Percentiles rank a stretch among this genome's conserved stretches.
Evolutionary conservation across 331 rosid species (phyloP).

Genomic region (Rosa hybrid): DNA sequence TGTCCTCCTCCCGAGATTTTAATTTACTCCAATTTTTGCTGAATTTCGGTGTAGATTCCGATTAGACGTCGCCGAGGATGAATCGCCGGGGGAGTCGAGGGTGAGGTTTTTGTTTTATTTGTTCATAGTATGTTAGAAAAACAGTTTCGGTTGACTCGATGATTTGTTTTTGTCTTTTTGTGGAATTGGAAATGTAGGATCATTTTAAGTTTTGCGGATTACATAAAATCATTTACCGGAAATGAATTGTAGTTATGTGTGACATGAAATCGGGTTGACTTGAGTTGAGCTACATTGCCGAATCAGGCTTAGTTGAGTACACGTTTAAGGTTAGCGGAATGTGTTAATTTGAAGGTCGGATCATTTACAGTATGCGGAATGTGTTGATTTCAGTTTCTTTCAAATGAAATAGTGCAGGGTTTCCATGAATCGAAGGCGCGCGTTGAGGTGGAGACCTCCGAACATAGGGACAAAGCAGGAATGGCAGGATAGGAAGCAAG

Average conservation of each 20-base stretch:
- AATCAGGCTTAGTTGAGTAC: neutral
- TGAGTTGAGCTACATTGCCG: constrained; percentile 12
- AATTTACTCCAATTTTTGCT: neutral
- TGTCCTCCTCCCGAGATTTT: neutral
- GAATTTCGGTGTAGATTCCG: constrained; percentile 37
- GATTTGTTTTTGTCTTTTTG: neutral
- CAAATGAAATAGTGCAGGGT: constrained; percentile 45
- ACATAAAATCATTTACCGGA: neutral
- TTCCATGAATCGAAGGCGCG: constrained; percentile 40
- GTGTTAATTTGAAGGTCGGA: neutral
- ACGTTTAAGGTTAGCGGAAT: neutral
- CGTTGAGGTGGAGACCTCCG: constrained; percentile 66
- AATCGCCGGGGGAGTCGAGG: constrained; percentile 51
- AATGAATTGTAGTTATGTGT: neutral
- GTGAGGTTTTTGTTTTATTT: constrained; percentile 28
- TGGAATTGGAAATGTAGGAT: constrained; percentile 19
- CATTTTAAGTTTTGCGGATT: neutral
- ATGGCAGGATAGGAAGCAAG: constrained; percentile 93
- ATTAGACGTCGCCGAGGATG: constrained; percentile 29
- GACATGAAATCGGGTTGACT: neutral
- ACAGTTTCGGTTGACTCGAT: constrained; percentile 7
- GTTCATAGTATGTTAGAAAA: neutral
- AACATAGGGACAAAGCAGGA: constrained; percentile 75
- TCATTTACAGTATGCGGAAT: neutral
- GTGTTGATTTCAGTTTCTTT: neutral